phyloP scores from a whole-genome alignment of 768 basidiomycete species.

The Panaeolus papilionaceus region DNA sequence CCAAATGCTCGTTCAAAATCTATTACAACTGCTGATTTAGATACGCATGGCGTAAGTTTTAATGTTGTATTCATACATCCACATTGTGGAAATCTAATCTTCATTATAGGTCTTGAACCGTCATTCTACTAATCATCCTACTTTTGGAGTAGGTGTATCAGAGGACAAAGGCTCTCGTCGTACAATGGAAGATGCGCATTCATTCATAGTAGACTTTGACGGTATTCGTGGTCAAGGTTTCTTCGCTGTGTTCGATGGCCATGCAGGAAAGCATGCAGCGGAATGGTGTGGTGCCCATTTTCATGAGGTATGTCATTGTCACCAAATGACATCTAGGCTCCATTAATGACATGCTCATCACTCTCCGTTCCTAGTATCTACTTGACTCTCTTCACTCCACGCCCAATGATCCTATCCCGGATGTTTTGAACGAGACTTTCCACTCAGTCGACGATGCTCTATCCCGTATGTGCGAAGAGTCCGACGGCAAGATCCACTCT shows the following conservation, averaged over 20 bases:
- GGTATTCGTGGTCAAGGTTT: constrained; percentile 94
- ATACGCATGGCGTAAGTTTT: constrained; percentile 75
- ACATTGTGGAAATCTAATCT: constrained; percentile 5
- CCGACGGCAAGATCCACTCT: constrained; percentile 92
- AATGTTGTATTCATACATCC: not conserved
- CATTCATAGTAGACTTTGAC: constrained; percentile 94
- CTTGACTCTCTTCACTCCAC: constrained; percentile 71
- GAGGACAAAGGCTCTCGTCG: constrained; percentile 91
- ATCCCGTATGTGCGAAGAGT: constrained; percentile 84
- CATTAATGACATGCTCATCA: constrained; percentile 10
- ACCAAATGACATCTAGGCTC: constrained; percentile 9
- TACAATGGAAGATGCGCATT: constrained; percentile 98
- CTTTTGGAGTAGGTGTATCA: constrained; percentile 73
- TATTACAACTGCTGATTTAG: constrained; percentile 77
- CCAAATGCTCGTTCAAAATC: constrained; percentile 84
- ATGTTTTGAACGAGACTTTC: constrained; percentile 92
- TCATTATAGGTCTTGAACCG: constrained; percentile 69
- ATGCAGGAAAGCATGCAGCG: constrained; percentile 97
- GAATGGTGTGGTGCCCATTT: constrained; percentile 99
- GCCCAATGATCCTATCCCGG: constrained; percentile 71
- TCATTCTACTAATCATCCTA: constrained; percentile 68
- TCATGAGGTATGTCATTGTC: constrained; percentile 67
- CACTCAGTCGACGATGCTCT: constrained; percentile 88
- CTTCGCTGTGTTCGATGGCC: constrained; percentile 98
- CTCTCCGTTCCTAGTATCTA: constrained; percentile 58